phyloP scores from a whole-genome alignment of 2,329 filamentous ascomycete species.

The Neurospora sp. region DNA sequence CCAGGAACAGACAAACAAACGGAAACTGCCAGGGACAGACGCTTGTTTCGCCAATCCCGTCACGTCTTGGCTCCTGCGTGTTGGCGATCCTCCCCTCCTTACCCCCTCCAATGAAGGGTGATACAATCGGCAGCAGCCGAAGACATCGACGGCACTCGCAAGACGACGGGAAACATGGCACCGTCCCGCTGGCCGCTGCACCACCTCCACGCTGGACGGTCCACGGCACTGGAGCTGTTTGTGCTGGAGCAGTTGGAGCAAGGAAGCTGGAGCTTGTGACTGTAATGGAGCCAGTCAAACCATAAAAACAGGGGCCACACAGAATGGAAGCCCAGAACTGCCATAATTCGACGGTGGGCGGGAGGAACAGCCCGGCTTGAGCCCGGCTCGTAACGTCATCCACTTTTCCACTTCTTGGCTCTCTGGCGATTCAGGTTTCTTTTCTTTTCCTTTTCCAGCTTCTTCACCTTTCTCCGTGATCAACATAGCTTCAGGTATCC shows the following conservation, averaged over 20 bases:
- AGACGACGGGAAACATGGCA: not conserved
- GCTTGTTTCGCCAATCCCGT: slow-evolving; percentile 10
- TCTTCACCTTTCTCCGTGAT: not conserved
- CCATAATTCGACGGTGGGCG: not conserved
- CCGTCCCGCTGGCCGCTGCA: not conserved
- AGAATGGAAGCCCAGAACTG: not conserved
- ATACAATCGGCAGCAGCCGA: not conserved
- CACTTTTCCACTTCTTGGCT: not conserved
- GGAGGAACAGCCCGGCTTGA: not conserved
- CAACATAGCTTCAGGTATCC: not conserved
- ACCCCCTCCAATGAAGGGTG: not conserved
- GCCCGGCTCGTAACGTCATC: not conserved
- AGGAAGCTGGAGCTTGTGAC: not conserved
- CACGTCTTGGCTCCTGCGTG: slow-evolving; percentile 1
- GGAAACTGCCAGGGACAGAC: not conserved
- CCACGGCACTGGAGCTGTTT: not conserved
- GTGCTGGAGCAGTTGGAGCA: not conserved
- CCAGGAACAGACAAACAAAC: not conserved
- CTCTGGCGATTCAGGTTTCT: not conserved
- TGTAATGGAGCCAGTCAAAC: not conserved
- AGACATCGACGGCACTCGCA: not conserved
- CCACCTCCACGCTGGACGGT: not conserved
- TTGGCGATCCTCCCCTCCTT: slow-evolving; percentile 16
- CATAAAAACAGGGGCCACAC: not conserved
- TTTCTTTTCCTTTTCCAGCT: not conserved